Evolutionary conservation across 129 eudicot genomes (phyloP), one percentile per base, ranked within the genome.

Genomic region (Silybum marianum): DNA sequence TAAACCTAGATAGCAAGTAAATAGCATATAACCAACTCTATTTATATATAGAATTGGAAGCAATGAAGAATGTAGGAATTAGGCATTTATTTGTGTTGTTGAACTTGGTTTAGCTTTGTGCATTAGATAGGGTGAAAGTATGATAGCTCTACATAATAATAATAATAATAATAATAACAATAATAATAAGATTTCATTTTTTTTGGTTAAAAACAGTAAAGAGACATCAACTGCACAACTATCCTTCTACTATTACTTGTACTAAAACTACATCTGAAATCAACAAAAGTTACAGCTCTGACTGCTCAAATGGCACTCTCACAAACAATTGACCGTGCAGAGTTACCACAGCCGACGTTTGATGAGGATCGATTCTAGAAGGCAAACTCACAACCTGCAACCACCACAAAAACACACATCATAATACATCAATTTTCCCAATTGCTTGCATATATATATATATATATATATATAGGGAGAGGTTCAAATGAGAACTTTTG

Each of bases 331-430:
- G 98, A 34, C 98, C 98, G 24, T 94, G 98, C 78, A 94, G 79
- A 71, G 98, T 94, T 84, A 94, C 98, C 77, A 94, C 94, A 23
- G 98, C 98, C 10, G 98, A 94, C 25, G 97, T 94, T 86, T 94
- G 98, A 67, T 94, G 97, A 67, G 98, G 92, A 87, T 94, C 98
- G 79, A 94, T 94, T 84, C 98, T 87, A 54, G 97, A 86, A n/a
- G 98, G 94, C 80, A 94, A 84, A 85, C 90, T 94, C 60, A 94
- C 97, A 69, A 94, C 91, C 98, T 94, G 89, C 19, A 80, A 78
- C 46, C 54, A 16, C 54, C 48, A 39, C 26, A 76, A 28, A 73
- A 0, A 32, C 6, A 32, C 40, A 13, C 7, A 58, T 7, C 7
- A 14, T 32, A 32, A 32, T 32, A 32, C 36, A 32, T 16, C 63